Percentiles rank a stretch among this genome's conserved stretches.
phyloP scores from a whole-genome alignment of 306 rosid genomes.

The Quillaja saponaria region DNA sequence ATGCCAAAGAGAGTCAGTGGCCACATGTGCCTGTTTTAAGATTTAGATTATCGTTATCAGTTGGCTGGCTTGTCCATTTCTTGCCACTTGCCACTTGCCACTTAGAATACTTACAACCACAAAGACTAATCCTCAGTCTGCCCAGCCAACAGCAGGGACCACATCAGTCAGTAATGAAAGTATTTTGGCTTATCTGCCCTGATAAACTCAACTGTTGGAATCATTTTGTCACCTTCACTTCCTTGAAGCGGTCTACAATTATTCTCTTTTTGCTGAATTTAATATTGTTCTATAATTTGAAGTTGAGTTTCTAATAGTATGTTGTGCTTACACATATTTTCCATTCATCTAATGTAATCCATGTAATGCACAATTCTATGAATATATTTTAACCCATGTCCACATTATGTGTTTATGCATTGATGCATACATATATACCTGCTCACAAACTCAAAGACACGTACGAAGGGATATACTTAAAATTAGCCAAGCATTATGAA shows the following conservation, averaged over 20 bases:
- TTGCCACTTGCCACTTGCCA: slow-evolving; percentile 12
- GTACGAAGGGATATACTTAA: slow-evolving; percentile 14
- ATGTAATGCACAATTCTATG: too few relatives aligned
- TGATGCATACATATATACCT: background rate
- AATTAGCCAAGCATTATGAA: background rate
- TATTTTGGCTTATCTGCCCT: slow-evolving; percentile 11
- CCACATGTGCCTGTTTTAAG: too few relatives aligned
- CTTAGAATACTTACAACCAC: slow-evolving; percentile 6
- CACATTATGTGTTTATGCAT: background rate
- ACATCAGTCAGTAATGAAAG: slow-evolving; percentile 14
- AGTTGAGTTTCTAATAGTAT: too few relatives aligned
- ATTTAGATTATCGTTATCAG: too few relatives aligned
- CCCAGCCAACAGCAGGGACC: slow-evolving; percentile 20
- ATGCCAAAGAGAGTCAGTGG: slow-evolving; percentile 1
- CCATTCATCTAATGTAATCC: too few relatives aligned
- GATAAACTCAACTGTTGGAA: background rate
- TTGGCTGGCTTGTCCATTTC: background rate
- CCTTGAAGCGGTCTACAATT: background rate
- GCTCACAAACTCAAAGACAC: slow-evolving; percentile 1
- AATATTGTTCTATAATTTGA: too few relatives aligned
- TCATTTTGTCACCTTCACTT: slow-evolving; percentile 5
- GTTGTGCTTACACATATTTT: too few relatives aligned
- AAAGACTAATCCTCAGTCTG: slow-evolving; percentile 2
- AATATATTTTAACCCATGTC: background rate
- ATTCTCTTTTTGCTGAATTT: too few relatives aligned